phyloP scores from a whole-genome alignment of 2,329 filamentous ascomycete species.

The Penicillium hesseltinei region DNA sequence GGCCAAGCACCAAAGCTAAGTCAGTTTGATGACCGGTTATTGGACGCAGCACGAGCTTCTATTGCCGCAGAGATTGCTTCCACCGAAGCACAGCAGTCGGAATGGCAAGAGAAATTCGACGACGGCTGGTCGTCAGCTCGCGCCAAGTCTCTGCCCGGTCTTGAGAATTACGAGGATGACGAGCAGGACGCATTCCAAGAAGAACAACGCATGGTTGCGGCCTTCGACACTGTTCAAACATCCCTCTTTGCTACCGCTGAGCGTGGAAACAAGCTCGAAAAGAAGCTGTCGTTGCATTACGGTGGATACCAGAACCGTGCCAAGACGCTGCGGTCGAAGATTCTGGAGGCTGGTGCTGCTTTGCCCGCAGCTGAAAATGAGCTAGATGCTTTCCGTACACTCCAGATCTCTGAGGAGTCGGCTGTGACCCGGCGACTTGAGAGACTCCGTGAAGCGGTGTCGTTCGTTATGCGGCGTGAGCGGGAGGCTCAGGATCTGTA shows the following conservation, averaged over 20 bases:
- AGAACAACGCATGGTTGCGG: constrained; percentile 60
- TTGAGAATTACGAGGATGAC: constrained; percentile 76
- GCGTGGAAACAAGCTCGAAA: constrained; percentile 82
- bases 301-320: constrained; percentile 88
- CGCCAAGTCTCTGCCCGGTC: constrained; percentile 62
- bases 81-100: constrained; percentile 47
- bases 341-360: constrained; percentile 69
- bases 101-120: constrained; percentile 50
- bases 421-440: constrained; percentile 71
- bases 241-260: constrained; percentile 72
- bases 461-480: constrained; percentile 75
- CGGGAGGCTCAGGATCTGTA: constrained; percentile 89
- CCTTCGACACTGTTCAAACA: constrained; percentile 74
- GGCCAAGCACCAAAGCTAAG: constrained; percentile 61
- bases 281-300: constrained; percentile 83
- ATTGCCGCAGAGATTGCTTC: constrained; percentile 67
- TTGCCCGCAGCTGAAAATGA: constrained; percentile 71
- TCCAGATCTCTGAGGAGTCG: constrained; percentile 76
- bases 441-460: constrained; percentile 76
- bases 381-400: constrained; percentile 69
- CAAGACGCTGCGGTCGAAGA: constrained; percentile 76
- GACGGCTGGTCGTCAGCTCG: constrained; percentile 53
- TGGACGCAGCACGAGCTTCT: constrained; percentile 73
- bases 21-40: constrained; percentile 65
- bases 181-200: constrained; percentile 62